Evolutionary conservation across 768 basidiomycete genomes (phyloP).

Genomic region (Leccinum variicolor): DNA sequence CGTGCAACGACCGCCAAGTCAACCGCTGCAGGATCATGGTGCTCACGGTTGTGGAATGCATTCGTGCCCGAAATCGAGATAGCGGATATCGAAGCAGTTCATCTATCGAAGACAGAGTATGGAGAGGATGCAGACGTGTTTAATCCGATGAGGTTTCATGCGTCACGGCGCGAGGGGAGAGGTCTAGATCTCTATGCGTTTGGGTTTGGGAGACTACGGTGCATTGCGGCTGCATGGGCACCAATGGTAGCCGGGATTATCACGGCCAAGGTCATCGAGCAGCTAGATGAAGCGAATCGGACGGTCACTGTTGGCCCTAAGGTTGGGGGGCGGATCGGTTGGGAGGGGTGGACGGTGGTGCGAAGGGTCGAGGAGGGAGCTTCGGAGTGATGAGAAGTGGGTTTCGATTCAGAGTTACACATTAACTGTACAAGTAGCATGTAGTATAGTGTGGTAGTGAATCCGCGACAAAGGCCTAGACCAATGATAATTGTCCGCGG

Average conservation of each 20-base stretch:
- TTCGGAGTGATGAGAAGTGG: not conserved
- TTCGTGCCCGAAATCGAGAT: constrained; percentile 15
- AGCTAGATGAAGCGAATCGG: constrained; percentile 25
- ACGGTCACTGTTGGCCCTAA: constrained; percentile 8
- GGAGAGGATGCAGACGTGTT: constrained; percentile 39
- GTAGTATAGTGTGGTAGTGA: too few species aligned
- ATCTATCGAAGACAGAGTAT: constrained; percentile 16
- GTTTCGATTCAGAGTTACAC: too few species aligned
- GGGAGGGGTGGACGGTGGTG: constrained; percentile 36
- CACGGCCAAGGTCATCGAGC: constrained; percentile 38
- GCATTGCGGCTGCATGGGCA: constrained; percentile 49
- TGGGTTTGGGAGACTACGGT: constrained; percentile 40
- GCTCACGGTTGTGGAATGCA: constrained; percentile 9
- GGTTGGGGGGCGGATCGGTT: constrained; percentile 45
- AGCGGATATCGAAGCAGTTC: constrained; percentile 22
- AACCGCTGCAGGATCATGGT: not conserved
- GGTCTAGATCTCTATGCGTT: constrained; percentile 38
- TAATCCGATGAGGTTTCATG: constrained; percentile 42
- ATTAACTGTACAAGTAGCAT: not conserved
- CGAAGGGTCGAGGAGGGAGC: constrained; percentile 22
- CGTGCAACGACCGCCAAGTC: constrained; percentile 5
- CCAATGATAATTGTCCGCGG: not conserved
- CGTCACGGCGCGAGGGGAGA: constrained; percentile 13
- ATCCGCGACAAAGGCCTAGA: not conserved
- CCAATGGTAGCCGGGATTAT: constrained; percentile 53